phyloP scores from a whole-genome alignment of 345 rosid genomes.

The Eucalyptus sp. region DNA sequence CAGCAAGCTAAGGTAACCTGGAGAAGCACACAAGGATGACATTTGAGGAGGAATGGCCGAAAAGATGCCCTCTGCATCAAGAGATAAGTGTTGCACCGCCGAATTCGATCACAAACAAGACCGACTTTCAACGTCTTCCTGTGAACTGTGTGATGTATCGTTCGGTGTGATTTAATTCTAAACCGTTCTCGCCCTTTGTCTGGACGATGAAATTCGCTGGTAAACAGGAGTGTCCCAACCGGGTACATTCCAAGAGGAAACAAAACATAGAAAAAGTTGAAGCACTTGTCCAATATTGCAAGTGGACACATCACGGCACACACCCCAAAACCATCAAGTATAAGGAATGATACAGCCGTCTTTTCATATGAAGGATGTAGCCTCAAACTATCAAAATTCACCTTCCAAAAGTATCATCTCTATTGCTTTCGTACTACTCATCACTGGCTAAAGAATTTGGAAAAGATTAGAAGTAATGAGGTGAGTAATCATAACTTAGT shows the following conservation, averaged over 20 bases:
- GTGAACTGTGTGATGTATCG: neutral
- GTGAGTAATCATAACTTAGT: rapidly evolving
- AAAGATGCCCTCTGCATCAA: neutral
- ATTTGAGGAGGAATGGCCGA: neutral
- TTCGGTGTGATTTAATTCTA: neutral
- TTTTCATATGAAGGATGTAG: rapidly evolving
- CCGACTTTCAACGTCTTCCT: neutral
- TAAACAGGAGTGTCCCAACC: neutral
- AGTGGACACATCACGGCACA: neutral
- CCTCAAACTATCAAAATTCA: neutral
- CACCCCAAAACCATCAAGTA: neutral
- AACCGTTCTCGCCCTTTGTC: neutral
- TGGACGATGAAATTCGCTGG: neutral
- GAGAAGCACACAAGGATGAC: neutral
- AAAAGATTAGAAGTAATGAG: neutral
- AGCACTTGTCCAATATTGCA: neutral
- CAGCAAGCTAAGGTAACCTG: neutral
- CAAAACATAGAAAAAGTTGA: neutral
- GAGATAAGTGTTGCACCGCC: neutral
- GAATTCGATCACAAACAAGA: neutral
- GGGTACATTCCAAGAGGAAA: neutral
- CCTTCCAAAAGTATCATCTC: neutral
- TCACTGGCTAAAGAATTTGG: rapidly evolving
- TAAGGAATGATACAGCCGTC: neutral
- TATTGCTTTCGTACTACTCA: neutral